Base-by-base conservation (phyloP, 306 rosid species). In the Fragaria iinumae region DNA sequence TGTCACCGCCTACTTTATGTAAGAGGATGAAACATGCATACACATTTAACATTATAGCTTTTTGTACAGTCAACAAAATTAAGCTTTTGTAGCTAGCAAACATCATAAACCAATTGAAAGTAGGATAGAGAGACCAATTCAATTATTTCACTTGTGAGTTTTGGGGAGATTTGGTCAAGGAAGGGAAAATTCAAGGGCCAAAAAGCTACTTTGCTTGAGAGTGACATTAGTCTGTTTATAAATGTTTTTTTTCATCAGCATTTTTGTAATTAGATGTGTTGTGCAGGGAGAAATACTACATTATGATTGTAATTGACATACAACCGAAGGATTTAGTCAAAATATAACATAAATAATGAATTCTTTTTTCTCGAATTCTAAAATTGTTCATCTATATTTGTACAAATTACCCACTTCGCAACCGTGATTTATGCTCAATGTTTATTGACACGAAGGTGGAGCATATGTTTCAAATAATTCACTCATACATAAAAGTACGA, bases 101-200 rank as follows among this genome's bases (percentile, higher is more conserved):
- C 82, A 82, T 74, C 74, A 77, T 56, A 14, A 66, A 11, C 74
- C 76, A 79, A 50, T 81, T 49, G 75, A 81, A 77, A 70, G 71
- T 53, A 62, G 64, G 50, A 64, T 36, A 70, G 55, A 25, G 14
- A 72, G 69, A 60, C 47, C 70, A 74, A 74, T 74, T 74, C 77
- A 53, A 75, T 43, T 47, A 52, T 41, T 52, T 21, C 59, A 45
- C 50, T 62, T 11, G 9, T 41, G 18, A n/a, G 14, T 34, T 27
- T 9, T 27, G 4, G 13, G 68, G 17, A 18, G 29, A 59, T 34
- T 38, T 77, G 84, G 89, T 85, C 86, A 73, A 81, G 43, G 17
- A 27, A 72, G 64, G 64, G 39, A 79, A 80, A 77, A 79, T 27
- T 81, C 77, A 72, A 85, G 69, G 73, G 76, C 60, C 47, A 53